A percentile compares a stretch with the other conserved stretches of the same genome.
These are phyloP conservation scores for Botrytis squamosa DNA, from an alignment of 2,329 filamentous ascomycete genomes.

Conservation along the genomic window DNA sequence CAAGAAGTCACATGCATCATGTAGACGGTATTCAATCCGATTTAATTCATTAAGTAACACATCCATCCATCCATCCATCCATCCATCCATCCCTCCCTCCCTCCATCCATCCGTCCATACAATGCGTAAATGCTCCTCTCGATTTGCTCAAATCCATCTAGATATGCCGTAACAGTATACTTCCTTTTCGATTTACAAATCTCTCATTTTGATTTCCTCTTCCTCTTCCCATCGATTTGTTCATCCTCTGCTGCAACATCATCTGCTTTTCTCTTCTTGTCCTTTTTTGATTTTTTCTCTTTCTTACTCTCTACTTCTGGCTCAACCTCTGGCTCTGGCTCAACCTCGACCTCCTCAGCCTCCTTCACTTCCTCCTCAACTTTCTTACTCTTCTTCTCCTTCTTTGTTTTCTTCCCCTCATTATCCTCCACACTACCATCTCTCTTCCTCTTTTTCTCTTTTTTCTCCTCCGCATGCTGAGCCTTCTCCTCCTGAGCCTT, in stretches of 20 bases:
- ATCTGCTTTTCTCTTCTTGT: conserved; percentile 17
- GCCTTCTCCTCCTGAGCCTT: conserved; percentile 25
- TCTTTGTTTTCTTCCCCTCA: conserved; percentile 24
- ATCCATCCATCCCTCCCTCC: no score
- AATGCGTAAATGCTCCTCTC: not conserved
- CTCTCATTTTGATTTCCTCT: not conserved
- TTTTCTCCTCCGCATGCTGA: conserved; percentile 23
- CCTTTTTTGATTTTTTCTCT: conserved; percentile 9
- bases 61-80: not conserved
- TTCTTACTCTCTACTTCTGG: conserved; percentile 17
- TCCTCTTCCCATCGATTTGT: conserved; percentile 6
- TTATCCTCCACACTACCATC: conserved; percentile 14
- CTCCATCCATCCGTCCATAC: no score
- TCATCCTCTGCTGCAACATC: conserved; percentile 6
- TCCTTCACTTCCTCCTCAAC: conserved; percentile 9
- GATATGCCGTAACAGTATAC: not conserved
- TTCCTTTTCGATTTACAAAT: not conserved
- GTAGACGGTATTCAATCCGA: not conserved
- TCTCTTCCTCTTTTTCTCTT: conserved; percentile 26
- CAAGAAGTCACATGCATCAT: not conserved
- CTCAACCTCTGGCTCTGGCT: not conserved
- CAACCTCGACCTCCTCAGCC: not conserved
- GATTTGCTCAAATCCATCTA: not conserved
- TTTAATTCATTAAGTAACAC: not conserved
- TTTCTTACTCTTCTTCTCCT: conserved; percentile 22